Evolutionary conservation across 176 grass and related monocot genomes (phyloP), one percentile per base, ranked within the genome.

Genomic region (Pontederia paniculata): DNA sequence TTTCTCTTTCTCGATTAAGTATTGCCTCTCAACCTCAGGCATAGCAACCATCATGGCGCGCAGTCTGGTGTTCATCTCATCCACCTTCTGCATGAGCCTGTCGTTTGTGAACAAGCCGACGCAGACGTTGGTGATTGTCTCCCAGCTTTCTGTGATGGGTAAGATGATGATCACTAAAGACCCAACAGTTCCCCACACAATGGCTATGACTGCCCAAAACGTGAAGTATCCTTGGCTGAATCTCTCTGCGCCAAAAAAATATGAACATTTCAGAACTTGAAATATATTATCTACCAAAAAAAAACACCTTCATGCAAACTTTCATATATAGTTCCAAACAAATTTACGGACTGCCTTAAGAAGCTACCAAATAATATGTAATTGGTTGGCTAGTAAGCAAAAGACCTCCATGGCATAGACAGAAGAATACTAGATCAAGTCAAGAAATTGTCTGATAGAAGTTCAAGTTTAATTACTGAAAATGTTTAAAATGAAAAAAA

Each of bases 171-270:
- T 88, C 1, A 83, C 80, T 1, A 62, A 63, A 13, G 85, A 88
- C 5, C 12, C 85, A 11, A 88, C 15, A 0, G 80, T 77, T 10
- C 85, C 85, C 85, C 85, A 88, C 7, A 55, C 85, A 43, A 88
- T 70, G 10, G 85, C 80, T 10, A 88, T 54, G 15, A 52, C 67
- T 50, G 80, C 85, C 85, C 85, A 88, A 62, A 88, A 79, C 60
- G 85, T 88, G 73, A 88, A 88, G 80, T 83, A 88, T 8, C 68
- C 52, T 17, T 73, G 41, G 59, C 69, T 88, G 85, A 77, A 88
- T 42, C 45, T 73, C 73, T 67, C 85, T 76, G 73, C 22, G 68
- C n/a, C n/a, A 2, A 20, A 48, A 54, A 42, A 23, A 17, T 23
- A 41, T 52, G 53, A 20, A 5, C 42, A 19, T 18, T 31, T 10